A percentile compares a stretch with the other conserved stretches of the same genome.
These are phyloP conservation scores for Penicillium robsamsonii DNA, from an alignment of 495 filamentous ascomycete genomes.

Conservation along the genomic window DNA sequence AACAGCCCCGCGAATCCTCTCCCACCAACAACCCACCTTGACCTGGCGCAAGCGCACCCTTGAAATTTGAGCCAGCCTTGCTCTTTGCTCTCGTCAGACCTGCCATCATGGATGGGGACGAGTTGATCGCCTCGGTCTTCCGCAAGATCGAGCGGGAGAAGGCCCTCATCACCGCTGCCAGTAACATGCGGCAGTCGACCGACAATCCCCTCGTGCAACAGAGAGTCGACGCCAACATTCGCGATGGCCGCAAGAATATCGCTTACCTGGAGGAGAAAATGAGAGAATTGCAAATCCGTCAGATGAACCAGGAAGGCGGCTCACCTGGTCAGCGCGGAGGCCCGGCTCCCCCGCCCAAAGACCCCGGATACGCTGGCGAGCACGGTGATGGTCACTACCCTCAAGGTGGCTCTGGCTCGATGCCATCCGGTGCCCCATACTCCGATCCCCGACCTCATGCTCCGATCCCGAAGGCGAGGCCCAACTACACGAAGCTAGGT, in stretches of 20 bases:
- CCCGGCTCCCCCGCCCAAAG: slow-evolving; percentile 64
- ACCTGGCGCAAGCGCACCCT: slow-evolving; percentile 12
- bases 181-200: slow-evolving; percentile 91
- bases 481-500: slow-evolving; percentile 97
- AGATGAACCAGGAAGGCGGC: slow-evolving; percentile 56
- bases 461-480: slow-evolving; percentile 67
- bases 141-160: slow-evolving; percentile 98
- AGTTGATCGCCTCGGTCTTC: slow-evolving; percentile 81
- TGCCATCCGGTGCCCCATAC: slow-evolving; percentile 82
- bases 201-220: slow-evolving; percentile 87
- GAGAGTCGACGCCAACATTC: slow-evolving; percentile 85
- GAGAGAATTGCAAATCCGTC: slow-evolving; percentile 80
- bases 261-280: slow-evolving; percentile 90
- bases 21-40: slow-evolving; percentile 22
- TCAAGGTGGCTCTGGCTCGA: slow-evolving; percentile 61
- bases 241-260: slow-evolving; percentile 88
- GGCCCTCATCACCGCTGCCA: slow-evolving; percentile 89
- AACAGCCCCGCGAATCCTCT: slow-evolving; percentile 42
- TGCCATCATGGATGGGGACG: slow-evolving; percentile 59
- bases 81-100: slow-evolving; percentile 17
- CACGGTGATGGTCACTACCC: slow-evolving; percentile 52
- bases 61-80: slow-evolving; percentile 6
- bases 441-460: slow-evolving; percentile 68
- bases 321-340: slow-evolving; percentile 43
- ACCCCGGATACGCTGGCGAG: slow-evolving; percentile 52